Base-by-base conservation (phyloP, 257 asterid genomes). In the Solanum etuberosum region DNA sequence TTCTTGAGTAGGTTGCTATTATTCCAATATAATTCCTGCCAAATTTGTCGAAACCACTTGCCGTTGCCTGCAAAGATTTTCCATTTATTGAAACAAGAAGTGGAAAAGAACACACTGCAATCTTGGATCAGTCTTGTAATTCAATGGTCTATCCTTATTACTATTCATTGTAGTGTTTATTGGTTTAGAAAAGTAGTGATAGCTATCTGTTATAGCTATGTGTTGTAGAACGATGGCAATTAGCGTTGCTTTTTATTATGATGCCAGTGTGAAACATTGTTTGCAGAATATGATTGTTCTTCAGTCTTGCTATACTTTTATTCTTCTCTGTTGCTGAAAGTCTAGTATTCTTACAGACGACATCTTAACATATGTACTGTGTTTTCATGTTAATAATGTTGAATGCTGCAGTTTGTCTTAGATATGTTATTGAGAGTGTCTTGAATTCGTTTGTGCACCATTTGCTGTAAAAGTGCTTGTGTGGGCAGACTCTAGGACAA, bases 11-110 rank as follows among this genome's bases (percentile, higher is more conserved):
- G 89, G 72, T 21, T 1, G 3, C 67, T 31, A 2, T 13, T n/a
- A 18, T 54, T 77, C 85, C 89, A 51, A 76, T 57, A 23, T 65
- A 25, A 61, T 68, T 70, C 71, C 59, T 38, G 40, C 54, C 78
- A 51, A 92, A 94, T 94, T 90, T 88, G 98, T 81, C 97, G 94
- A 96, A 88, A 92, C 85, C 20, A 51, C 94, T 51, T 87, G 85
- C 74, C 65, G 10, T 51, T 9, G 65, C 86, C 85, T 35, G 76
- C 68, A 86, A 87, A 37, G 29, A 67, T 35, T 67, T 65, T 68
- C 68, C 76, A 46, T 35, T 59, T 72, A 1, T 51, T 73, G 73
- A 35, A 34, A 74, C 46, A 61, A 20, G 4, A n/a, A 31, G 48
- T 77, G 48, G 9, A 68, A 70, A 48, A 6, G 74, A 34, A 71